Base-by-base conservation (phyloP, 169 alveolate genomes). In the Eimeria acervulina region DNA sequence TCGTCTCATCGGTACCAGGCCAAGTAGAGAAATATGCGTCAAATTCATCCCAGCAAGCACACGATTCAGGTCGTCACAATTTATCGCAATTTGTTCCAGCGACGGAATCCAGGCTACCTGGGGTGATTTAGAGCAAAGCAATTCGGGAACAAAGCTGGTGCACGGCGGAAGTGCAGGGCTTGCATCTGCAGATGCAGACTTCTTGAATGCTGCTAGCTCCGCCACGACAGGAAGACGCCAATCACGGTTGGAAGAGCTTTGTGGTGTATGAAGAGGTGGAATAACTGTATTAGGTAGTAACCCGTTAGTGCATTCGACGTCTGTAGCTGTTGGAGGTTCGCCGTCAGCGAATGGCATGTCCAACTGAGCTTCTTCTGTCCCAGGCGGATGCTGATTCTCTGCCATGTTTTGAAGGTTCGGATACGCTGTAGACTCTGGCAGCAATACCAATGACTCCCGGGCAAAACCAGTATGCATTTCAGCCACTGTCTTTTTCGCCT, bases 201-300 rank as follows among this genome's bases (percentile, higher is more conserved):
- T 59, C 26, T 59, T 59, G 38, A 38, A 19, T 61, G 68, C 59
- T 33, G 66, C 38, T 23, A 87, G 68, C 80, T 87, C 94, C 13
- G 94, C 94, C 61, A 63, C 66, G 33, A 87, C 94, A 40, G 94
- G 28, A 38, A 28, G 70, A 8, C 94, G 94, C 94, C 94, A 87
- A 36, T 87, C 94, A 61, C 63, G 40, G 42, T 2, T 63, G 83
- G 59, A 15, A 33, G 23, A 23, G 38, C 33, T 59, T 10, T 10
- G 78, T 15, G 80, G 66, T 23, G 94, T 23, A 40, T n/a, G 68
- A 28, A 33, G 66, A 61, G 94, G 80, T 40, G 94, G 63, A 23
- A 84, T 55, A 15, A 33, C 68, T 17, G 72, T 84, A 31, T 84
- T 84, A 0, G 78, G 42, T 36, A 23, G 40, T 7, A 23, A 63